Conservation (phyloP, 2,329 filamentous ascomycete genomes). For the Zasmidium angulare region DNA sequence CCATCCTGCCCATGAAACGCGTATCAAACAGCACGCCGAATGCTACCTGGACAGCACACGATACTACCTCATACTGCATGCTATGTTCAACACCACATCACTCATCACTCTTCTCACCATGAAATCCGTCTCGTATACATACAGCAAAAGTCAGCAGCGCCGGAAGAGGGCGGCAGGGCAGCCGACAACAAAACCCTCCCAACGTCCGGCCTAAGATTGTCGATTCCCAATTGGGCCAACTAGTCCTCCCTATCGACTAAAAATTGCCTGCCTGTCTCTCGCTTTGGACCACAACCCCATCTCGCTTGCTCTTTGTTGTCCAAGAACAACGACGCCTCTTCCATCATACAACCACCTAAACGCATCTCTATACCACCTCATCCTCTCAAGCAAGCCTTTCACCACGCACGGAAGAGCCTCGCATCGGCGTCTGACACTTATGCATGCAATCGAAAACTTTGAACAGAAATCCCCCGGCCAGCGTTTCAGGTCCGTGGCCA, state of each 20-base stretch:
- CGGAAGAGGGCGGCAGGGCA: too few relatives aligned
- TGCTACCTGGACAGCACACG: background rate
- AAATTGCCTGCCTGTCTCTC: too few relatives aligned
- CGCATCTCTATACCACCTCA: too few relatives aligned
- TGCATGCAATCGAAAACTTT: background rate
- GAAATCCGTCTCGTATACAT: too few relatives aligned
- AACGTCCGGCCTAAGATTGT: background rate
- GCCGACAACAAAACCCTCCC: background rate
- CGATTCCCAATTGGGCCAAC: constrained; percentile 1
- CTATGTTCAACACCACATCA: background rate
- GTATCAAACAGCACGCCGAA: background rate
- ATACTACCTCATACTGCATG: background rate
- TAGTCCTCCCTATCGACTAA: too few relatives aligned
- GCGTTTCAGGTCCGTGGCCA: background rate
- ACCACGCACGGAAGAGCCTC: too few relatives aligned
- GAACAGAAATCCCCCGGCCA: background rate
- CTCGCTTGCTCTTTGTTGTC: background rate
- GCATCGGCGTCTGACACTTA: too few relatives aligned
- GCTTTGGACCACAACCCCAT: background rate
- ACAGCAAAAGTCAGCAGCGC: background rate
- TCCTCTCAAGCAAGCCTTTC: too few relatives aligned
- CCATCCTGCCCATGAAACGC: background rate
- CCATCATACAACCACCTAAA: background rate
- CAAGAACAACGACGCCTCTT: background rate
- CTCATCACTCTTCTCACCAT: background rate